A percentile compares a stretch with the other conserved stretches of the same genome.
Evolutionary conservation across 495 filamentous ascomycete species (phyloP).

Genomic region (Penicillium canariense): DNA sequence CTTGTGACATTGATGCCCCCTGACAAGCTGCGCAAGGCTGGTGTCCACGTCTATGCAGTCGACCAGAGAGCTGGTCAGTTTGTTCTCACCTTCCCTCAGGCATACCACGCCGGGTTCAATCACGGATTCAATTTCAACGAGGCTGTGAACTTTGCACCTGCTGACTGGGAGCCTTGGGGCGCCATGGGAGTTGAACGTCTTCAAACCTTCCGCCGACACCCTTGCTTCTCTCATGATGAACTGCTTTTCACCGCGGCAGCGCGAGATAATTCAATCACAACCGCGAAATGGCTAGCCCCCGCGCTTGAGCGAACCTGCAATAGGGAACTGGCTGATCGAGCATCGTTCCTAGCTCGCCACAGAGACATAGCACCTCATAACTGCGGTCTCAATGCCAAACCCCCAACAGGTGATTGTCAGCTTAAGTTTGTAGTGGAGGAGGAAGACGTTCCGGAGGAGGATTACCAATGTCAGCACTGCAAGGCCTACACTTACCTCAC

Average conservation of each 20-base stretch:
- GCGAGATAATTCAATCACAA: conserved; percentile 80
- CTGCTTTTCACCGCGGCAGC: conserved; percentile 83
- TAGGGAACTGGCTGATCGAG: conserved; percentile 67
- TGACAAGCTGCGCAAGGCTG: conserved; percentile 91
- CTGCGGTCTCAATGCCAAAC: conserved; percentile 41
- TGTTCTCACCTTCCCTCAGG: conserved; percentile 91
- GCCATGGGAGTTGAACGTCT: conserved; percentile 82
- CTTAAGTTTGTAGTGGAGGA: conserved; percentile 56
- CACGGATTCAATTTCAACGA: conserved; percentile 99
- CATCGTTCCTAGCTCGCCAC: conserved; percentile 64
- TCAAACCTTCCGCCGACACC: conserved; percentile 83
- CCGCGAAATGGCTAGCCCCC: conserved; percentile 90
- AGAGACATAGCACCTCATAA: conserved; percentile 50
- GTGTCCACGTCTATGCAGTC: conserved; percentile 86
- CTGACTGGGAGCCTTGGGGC: conserved; percentile 95
- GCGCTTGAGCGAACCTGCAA: conserved; percentile 74
- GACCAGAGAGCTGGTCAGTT: conserved; percentile 96
- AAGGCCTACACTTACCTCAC: conserved; percentile 91
- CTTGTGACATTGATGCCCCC: conserved; percentile 92
- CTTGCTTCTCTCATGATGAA: conserved; percentile 97
- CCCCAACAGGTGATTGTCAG: conserved; percentile 35
- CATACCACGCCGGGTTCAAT: conserved; percentile 92
- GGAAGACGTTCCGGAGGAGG: conserved; percentile 78
- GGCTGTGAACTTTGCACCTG: conserved; percentile 95
- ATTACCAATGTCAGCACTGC: conserved; percentile 87